Conservation (phyloP, 2,329 filamentous ascomycete species). For the Sordariomycetes sp. region DNA sequence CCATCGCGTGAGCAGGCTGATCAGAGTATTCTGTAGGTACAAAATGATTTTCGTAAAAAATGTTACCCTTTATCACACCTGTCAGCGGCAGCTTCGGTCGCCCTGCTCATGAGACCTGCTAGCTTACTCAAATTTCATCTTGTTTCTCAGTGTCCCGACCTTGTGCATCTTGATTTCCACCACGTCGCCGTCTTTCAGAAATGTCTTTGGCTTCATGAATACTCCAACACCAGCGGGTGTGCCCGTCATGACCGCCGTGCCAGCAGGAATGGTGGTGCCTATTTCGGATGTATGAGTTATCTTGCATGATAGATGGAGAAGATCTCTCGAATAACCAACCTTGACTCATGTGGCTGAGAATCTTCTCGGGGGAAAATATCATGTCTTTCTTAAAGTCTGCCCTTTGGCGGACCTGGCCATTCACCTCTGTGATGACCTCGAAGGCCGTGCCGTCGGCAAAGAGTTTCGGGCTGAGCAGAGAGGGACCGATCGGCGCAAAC, state of each 20-base stretch:
- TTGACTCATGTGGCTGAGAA: conserved; percentile 36
- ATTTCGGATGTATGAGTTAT: no score
- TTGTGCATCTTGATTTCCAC: conserved; percentile 31
- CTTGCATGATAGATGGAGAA: no score
- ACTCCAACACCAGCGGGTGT: conserved; percentile 39
- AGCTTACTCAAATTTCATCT: conserved; percentile 27
- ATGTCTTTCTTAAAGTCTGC: conserved; percentile 36
- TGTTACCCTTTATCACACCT: no score
- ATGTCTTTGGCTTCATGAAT: conserved; percentile 31
- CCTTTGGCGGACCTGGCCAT: conserved; percentile 39
- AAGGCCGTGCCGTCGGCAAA: conserved; percentile 18
- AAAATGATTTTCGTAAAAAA: no score
- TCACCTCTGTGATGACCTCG: conserved; percentile 30
- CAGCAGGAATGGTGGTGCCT: conserved; percentile 39
- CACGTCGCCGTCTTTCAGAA: conserved; percentile 30
- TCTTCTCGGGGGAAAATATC: conserved; percentile 36
- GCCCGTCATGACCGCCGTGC: conserved; percentile 40
- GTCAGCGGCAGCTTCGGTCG: no score
- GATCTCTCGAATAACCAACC: no score
- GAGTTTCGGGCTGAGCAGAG: conserved; percentile 22
- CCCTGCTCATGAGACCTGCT: no score
- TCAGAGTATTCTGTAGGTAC: no score
- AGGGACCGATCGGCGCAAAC: conserved; percentile 44
- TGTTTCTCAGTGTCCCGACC: conserved; percentile 22
- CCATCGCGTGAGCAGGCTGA: no score